Conservation (phyloP, 2,329 filamentous ascomycete genomes). For the Aspergillus ochraceus region DNA sequence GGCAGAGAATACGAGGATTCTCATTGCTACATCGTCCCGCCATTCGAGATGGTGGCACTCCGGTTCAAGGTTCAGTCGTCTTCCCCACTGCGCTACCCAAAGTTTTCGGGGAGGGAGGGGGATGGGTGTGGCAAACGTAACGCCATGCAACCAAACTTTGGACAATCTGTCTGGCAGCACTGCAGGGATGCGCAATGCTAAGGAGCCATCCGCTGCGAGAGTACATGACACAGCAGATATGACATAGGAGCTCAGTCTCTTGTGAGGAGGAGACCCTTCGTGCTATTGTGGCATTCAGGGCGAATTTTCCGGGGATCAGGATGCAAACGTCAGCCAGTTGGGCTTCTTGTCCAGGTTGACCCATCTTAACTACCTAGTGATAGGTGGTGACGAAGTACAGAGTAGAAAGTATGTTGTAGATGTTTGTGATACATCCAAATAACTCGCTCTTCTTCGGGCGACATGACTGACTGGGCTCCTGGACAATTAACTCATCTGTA, state of each 20-base stretch:
- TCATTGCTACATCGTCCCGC: background rate
- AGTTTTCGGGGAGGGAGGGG: too few relatives aligned
- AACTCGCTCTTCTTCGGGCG: too few relatives aligned
- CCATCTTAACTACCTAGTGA: too few relatives aligned
- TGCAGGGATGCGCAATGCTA: background rate
- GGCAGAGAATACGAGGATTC: background rate
- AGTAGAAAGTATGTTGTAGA: too few relatives aligned
- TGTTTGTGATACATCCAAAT: too few relatives aligned
- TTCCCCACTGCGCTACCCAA: background rate
- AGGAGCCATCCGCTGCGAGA: background rate
- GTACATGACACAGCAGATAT: background rate
- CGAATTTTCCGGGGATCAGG: too few relatives aligned
- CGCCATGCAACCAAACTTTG: background rate
- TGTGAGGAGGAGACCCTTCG: background rate
- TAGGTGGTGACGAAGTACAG: too few relatives aligned
- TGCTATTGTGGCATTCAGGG: background rate
- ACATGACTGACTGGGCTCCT: too few relatives aligned
- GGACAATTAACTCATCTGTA: too few relatives aligned
- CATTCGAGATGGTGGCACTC: background rate
- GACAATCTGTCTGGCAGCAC: background rate
- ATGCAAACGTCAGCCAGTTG: too few relatives aligned
- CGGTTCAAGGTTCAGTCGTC: background rate
- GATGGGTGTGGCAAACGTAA: too few relatives aligned
- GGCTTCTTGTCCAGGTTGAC: too few relatives aligned
- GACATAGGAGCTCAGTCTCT: background rate